Evolutionary conservation across 2,329 filamentous ascomycete species (phyloP), one percentile per base, ranked within the genome.

Genomic region (Aspergillus tubingensis): DNA sequence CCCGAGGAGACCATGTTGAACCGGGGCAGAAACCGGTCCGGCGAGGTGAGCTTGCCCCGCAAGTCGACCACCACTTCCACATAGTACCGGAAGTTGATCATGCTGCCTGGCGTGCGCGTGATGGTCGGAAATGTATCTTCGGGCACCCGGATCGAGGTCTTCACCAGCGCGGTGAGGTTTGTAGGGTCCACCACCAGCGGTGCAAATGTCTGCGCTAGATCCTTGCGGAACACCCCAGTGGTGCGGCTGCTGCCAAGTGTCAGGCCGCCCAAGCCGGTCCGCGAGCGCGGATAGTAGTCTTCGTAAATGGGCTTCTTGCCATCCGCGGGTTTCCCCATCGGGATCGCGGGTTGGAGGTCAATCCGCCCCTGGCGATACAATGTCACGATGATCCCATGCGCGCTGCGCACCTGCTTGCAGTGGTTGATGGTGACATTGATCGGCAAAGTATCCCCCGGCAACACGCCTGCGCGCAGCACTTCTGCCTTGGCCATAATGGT

Each of bases 81-180:
- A 67, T 93, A 91, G 72, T 99, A 98, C 67, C 89, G 91, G 80
- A 99, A 98, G 68, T 89, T 92, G 65, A 99, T 95, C 88, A 98
- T 95, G 36, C 91, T 89, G 3, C 94, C 92, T 0, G 95, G 95
- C 0, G 97, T 92, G 57, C 88, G 89, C 27, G 87, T 88, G 63
- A 98, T 98, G 2, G 93, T 96, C 0, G 95, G 94, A 68, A 98
- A 98, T 0, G 88, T 88, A 70, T 96, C 91, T 64, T 96, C 92
- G 0, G 95, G 95, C 2, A 98, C 86, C 67, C 91, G 88, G 15
- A 99, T 86, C 3, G 90, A 90, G 3, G 92, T 90, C 15, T 89
- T 95, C 44, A 98, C 86, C 49, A 89, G 89, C 1, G 92, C 88
- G 19, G 88, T 89, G 66, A 97, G 82, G 0, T 88, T 92, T 25